Base-by-base conservation (phyloP, 169 alveolate genomes). In the Plasmodium gonderi region DNA sequence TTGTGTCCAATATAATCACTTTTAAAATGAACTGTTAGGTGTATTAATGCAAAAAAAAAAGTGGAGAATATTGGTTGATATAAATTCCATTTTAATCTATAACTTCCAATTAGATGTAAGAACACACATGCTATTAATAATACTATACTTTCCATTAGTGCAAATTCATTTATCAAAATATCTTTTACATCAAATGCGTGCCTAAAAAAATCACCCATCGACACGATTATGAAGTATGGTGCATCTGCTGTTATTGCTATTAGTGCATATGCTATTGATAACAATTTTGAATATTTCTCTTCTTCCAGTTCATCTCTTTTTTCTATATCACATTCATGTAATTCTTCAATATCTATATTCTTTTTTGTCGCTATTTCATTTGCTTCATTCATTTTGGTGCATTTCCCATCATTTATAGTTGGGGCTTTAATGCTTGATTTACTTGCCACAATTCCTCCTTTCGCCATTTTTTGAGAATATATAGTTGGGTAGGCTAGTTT, bases 141-240 rank as follows among this genome's bases (percentile, higher is more conserved):
- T 20, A 79, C 68, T 79, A 79, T 51, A 42, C 90, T 79, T 49
- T 79, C 90, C 90, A 79, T 79, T 79, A 79, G 5, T 4, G 90
- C 90, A 51, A 79, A 79, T 42, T 79, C 90, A 6, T 60, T 54
- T 47, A 79, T 79, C 90, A 79, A 20, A 36, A 79, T 33, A 2
- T 79, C 90, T 2, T 31, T 79, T 23, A 79, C 90, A 54, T 79
- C 44, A 49, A 79, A 79, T 51, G 90, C 42, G 44, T 11, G 51
- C 26, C 64, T 79, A 42, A 79, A 79, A 54, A 17, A 79, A 79
- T 79, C 90, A 1, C 77, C 75, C 90, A 79, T 79, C 12, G 90
- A 79, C 44, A 79, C 76, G 17, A 79, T 79, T 60, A 79, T 60
- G 68, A 79, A 79, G n/a, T 79, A 79, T 5, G 90, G 90, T 3